phyloP scores from a whole-genome alignment of 2,329 filamentous ascomycete species.

The Botrytis cinerea region DNA sequence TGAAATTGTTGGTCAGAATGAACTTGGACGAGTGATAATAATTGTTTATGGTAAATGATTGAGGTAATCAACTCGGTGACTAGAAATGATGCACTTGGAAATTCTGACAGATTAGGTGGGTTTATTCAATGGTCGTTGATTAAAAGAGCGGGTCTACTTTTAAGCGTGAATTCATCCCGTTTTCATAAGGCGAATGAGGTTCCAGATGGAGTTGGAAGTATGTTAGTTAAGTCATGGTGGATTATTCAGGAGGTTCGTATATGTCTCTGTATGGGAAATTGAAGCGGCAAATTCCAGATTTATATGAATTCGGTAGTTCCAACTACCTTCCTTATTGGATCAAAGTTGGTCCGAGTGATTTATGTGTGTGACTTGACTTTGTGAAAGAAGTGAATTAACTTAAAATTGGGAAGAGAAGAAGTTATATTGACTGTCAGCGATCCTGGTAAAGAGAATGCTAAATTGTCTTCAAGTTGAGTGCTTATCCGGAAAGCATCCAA shows the following conservation, averaged over 20 bases:
- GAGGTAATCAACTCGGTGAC: not conserved
- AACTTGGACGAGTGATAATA: not conserved
- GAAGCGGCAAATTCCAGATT: not conserved
- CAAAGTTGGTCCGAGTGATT: not conserved
- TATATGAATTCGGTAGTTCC: not conserved
- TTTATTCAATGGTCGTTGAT: conserved; percentile 2
- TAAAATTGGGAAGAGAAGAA: not conserved
- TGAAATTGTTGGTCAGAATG: not conserved
- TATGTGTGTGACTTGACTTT: not conserved
- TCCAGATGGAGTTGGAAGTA: not conserved
- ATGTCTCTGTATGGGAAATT: conserved; percentile 7
- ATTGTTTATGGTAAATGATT: not conserved
- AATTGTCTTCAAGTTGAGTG: conserved; percentile 11
- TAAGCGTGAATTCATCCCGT: not conserved
- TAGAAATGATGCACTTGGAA: not conserved
- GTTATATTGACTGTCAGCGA: not conserved
- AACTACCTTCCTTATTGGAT: not conserved
- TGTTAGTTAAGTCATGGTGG: conserved; percentile 3
- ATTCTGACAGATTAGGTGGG: not conserved
- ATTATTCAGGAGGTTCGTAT: conserved; percentile 1
- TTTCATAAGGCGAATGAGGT: conserved; percentile 3
- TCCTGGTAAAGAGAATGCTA: not conserved
- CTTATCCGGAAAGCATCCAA: not conserved
- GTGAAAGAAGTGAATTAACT: not conserved
- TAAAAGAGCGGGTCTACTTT: not conserved